Evolutionary conservation across 768 basidiomycete genomes (phyloP), one percentile per base, ranked within the genome.

Genomic region (Cyclocybe cylindracea): DNA sequence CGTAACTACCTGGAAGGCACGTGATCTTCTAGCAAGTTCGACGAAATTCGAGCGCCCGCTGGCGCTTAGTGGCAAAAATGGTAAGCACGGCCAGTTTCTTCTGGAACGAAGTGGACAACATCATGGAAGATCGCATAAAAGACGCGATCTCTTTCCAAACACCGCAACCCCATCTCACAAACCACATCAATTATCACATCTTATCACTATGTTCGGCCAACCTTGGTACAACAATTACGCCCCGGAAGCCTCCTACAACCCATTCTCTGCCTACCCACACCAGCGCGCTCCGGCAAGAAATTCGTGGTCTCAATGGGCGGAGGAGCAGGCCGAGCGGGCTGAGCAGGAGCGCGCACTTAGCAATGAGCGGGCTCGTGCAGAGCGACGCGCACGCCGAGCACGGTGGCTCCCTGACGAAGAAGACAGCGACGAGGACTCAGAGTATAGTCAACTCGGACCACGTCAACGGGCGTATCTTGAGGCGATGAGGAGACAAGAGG

Each of bases 341-440:
- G 32, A 37, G 44, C 42, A 63, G 29, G 62, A 65, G 16, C 61
- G 60, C 10, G 63, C 62, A 1, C 61, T 47, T 5, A 44, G 44
- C 35, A 42, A 56, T 9, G 50, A 52, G 9, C 61, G 63, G 4
- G 64, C 67, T 4, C 64, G 70, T 13, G 72, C 70, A 5, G 69
- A 69, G 16, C 66, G 65, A 35, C 72, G 70, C 16, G 62, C 66
- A 1, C 69, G 70, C 14, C 65, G 71, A 36, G 66, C 70, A 9
- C 66, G 70, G 46, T 78, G 74, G 50, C 68, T 78, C 29, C 77
- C 76, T 5, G 68, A 72, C 11, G 76, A 76, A 42, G 66, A 63
- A 40, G 63, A 64, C 38, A 65, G 65, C 18, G 60, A 61, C 44
- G 69, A 70, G 10, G 70, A 70, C 24, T 62, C 60, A 33, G 60